Evolutionary conservation across 2,329 filamentous ascomycete genomes (phyloP), one percentile per base, ranked within the genome.

Genomic region (Pyricularia sp.): DNA sequence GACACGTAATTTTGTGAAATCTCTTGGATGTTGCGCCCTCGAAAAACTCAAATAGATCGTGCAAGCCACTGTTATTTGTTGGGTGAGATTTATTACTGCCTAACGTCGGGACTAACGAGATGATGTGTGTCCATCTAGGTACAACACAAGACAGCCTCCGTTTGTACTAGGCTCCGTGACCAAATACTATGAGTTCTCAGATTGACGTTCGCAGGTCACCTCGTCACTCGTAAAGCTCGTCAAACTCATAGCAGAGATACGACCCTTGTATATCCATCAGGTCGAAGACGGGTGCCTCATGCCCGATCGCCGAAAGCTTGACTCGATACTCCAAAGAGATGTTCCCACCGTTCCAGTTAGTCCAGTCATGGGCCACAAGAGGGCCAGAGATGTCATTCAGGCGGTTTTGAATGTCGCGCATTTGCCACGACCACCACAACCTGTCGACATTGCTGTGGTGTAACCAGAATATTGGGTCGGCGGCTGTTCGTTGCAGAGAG

Each of bases 391-490:
- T 70, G 55, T 72, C 70, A 23, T 26, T 68, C 20, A 72, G 67
- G 17, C 72, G 69, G 31, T 67, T 61, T 7, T 59, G n/a, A 4
- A 71, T 70, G 71, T 73, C 69, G 12, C 69, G 67, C n/a, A 69
- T 70, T 71, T 78, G 76, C 76, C 77, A 78, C 68, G 74, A 74
- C 65, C 76, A 73, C 75, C 75, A 78, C 28, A 73, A 73, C 71
- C 75, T 75, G 73, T 78, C 77, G 71, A 78, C 73, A 71, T 77
- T 78, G 5, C 72, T 33, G 71, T 78, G 76, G 71, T 78, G 77
- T 73, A 78, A 73, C 70, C 76, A 77, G 73, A 78, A 79, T 65
- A 76, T 70, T 0, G 77, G 78, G 70, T 79, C 78, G 42, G 28
- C 65, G n/a, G 65, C 65, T 67, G 23, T 12, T 20, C 1, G 4